Conservation (phyloP, 345 rosid species). For the Carallia brachiata region DNA sequence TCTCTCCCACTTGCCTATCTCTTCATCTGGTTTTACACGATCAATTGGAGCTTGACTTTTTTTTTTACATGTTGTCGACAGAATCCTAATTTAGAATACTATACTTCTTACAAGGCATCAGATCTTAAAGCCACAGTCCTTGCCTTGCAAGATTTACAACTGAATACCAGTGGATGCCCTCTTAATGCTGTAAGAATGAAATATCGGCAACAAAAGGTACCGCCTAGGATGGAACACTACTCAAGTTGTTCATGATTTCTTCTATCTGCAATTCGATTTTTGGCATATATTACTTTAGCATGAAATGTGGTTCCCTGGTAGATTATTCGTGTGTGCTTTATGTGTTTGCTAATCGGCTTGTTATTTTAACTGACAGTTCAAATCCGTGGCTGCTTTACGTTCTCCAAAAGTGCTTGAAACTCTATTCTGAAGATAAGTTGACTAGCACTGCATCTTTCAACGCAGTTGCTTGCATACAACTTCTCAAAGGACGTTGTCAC, state of each 20-base stretch:
- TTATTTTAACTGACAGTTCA: slow-evolving; percentile 49
- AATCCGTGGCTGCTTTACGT: slow-evolving; percentile 61
- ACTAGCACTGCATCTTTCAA: slow-evolving; percentile 21
- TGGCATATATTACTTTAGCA: background rate
- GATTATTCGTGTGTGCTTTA: background rate
- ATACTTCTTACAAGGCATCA: slow-evolving; percentile 60
- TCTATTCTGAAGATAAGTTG: slow-evolving; percentile 45
- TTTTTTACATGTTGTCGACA: slow-evolving; percentile 17
- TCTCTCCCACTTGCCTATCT: slow-evolving; percentile 13
- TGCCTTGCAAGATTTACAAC: slow-evolving; percentile 66
- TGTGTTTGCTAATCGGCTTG: slow-evolving; percentile 9
- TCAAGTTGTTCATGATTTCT: background rate
- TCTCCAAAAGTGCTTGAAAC: slow-evolving; percentile 59
- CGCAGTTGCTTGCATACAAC: slow-evolving; percentile 22
- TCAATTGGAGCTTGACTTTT: slow-evolving; percentile 6
- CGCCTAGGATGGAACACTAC: background rate
- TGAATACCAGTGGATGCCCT: slow-evolving; percentile 60
- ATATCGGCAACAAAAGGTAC: slow-evolving; percentile 71
- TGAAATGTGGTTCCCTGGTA: background rate
- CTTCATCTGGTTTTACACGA: slow-evolving; percentile 5
- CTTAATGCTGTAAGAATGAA: slow-evolving; percentile 66
- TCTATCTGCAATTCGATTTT: background rate
- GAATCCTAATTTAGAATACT: slow-evolving; percentile 75
- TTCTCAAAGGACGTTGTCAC: slow-evolving; percentile 14
- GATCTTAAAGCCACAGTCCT: slow-evolving; percentile 53